Base-by-base conservation (phyloP, 805 yeast species). In the Saccharomyces eubayanus region DNA sequence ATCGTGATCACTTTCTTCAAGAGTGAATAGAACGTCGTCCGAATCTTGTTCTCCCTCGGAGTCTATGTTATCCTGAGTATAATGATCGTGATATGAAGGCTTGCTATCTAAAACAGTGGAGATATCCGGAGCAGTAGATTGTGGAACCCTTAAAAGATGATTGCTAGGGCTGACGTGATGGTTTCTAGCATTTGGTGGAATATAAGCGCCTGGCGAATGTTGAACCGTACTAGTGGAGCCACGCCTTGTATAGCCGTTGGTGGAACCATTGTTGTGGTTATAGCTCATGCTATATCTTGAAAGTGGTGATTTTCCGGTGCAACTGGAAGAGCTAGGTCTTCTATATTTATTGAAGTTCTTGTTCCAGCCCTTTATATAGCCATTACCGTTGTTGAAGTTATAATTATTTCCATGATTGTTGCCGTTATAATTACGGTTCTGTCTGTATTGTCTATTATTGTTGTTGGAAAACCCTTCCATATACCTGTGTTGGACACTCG, bases 181-280 rank as follows among this genome's bases (percentile, higher is more conserved):
- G 45, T 31, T 55, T 64, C 90, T 75, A 58, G 84, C 72, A 61
- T 79, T 83, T n/a, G 90, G 90, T 21, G 91, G 91, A 43, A 85
- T 72, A 60, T 85, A 85, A 63, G 81, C 84, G 2, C 87, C 87
- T 41, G 74, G 69, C 5, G 77, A 64, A 5, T 67, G 59, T 2
- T 70, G 63, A n/a, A 46, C 52, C 24, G 56, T 36, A 9, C 20
- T 31, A 6, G 43, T 16, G 6, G 71, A 64, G 21, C 59, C 58
- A 9, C 54, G 53, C 30, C 53, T 54, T 10, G 29, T 36, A 8
- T 27, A 12, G 55, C 60, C 58, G 45, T 55, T 53, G 2, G 56
- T 36, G 4, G 28, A 24, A 43, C 28, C 45, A 43, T 28, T 41
- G 28, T 43, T 48, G 47, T 36, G 43, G 24, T 36, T 36, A 16